Conservation (phyloP, 2,329 filamentous ascomycete genomes). For the Oidium heveae region DNA sequence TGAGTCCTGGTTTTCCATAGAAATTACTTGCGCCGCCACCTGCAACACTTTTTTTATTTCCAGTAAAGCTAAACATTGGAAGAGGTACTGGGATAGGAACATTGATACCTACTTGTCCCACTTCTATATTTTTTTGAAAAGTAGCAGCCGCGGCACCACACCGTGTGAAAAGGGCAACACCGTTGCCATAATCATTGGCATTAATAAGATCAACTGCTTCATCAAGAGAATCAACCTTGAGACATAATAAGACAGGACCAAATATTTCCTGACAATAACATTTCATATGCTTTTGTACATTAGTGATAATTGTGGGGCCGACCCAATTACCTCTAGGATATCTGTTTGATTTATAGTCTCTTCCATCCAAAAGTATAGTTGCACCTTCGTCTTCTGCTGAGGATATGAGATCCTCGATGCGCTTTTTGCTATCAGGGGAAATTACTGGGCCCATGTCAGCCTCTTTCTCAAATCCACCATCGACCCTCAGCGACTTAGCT, state of each 20-base stretch:
- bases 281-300: slow-evolving; percentile 57
- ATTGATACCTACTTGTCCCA: slow-evolving; percentile 68
- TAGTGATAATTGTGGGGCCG: slow-evolving; percentile 58
- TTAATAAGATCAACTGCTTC: slow-evolving; percentile 66
- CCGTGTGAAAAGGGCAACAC: slow-evolving; percentile 61
- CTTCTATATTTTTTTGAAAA: slow-evolving; percentile 62
- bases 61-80: slow-evolving; percentile 48
- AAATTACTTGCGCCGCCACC: slow-evolving; percentile 85
- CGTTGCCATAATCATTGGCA: slow-evolving; percentile 68
- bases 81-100: slow-evolving; percentile 49
- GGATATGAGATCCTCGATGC: slow-evolving; percentile 52
- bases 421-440: slow-evolving; percentile 49
- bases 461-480: slow-evolving; percentile 59
- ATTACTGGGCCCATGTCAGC: slow-evolving; percentile 67
- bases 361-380: slow-evolving; percentile 58
- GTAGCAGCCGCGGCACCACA: slow-evolving; percentile 51
- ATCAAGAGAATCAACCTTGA: slow-evolving; percentile 54
- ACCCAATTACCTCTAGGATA: slow-evolving; percentile 75
- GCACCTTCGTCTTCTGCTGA: slow-evolving; percentile 61
- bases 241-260: slow-evolving; percentile 58
- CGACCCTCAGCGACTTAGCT: slow-evolving; percentile 45
- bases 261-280: slow-evolving; percentile 78
- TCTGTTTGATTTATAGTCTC: slow-evolving; percentile 47
- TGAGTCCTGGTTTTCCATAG: slow-evolving; percentile 76
- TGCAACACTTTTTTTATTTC: slow-evolving; percentile 73